These are phyloP conservation scores for Globisporangium viniferum DNA, from an alignment of 352 stramenopile species.

Conservation along the genomic window DNA sequence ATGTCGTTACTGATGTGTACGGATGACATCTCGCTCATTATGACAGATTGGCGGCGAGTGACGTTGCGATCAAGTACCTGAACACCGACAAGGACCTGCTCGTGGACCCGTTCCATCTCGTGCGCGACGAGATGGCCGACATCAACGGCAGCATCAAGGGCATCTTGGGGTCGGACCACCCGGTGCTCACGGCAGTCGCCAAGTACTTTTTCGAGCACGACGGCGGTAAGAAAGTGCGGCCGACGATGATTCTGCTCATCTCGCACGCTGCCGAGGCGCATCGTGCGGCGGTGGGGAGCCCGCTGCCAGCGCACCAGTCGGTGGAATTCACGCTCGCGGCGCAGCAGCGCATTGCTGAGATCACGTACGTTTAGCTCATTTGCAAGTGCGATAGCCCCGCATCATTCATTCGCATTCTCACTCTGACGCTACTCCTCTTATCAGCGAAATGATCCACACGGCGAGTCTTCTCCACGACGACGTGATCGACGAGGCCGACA, in stretches of 20 bases:
- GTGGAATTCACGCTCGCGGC: conserved; percentile 68
- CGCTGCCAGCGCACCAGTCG: conserved; percentile 54
- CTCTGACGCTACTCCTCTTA: neutral
- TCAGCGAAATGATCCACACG: conserved; percentile 98
- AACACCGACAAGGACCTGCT: conserved; percentile 46
- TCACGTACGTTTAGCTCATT: conserved; percentile 51
- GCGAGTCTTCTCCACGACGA: conserved; percentile 98
- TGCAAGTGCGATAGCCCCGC: neutral
- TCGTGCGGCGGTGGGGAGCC: conserved; percentile 34
- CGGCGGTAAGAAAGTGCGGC: conserved; percentile 98
- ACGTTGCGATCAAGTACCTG: conserved; percentile 46
- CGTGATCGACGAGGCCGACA: conserved; percentile 98
- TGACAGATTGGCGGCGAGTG: conserved; percentile 15
- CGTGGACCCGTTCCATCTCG: conserved; percentile 92
- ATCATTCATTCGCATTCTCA: neutral
- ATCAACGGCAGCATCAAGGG: conserved; percentile 95
- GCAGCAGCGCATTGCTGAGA: conserved; percentile 81
- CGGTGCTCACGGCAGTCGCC: conserved; percentile 95
- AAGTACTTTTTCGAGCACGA: conserved; percentile 95
- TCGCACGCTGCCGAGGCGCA: conserved; percentile 88
- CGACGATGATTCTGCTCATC: conserved; percentile 97
- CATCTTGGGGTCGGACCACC: conserved; percentile 95
- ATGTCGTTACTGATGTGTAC: neutral
- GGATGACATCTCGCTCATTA: neutral
- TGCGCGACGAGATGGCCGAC: conserved; percentile 88